A percentile compares a stretch with the other conserved stretches of the same genome.
phyloP scores from a whole-genome alignment of 352 stramenopile genomes.

The Globisporangium irregulare region DNA sequence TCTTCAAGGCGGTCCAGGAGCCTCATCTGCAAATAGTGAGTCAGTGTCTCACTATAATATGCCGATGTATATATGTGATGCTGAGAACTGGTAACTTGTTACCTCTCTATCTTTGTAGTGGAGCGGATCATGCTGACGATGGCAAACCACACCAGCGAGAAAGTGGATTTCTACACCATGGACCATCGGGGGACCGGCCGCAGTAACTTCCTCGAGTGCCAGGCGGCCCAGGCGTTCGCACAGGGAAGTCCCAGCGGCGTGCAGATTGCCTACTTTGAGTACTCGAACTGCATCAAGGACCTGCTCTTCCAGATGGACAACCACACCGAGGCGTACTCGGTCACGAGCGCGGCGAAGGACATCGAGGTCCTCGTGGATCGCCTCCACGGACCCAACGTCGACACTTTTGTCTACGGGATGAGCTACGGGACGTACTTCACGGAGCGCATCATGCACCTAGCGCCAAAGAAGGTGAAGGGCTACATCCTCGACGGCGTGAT shows the following conservation, averaged over 20 bases:
- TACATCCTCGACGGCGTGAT: constrained; percentile 33
- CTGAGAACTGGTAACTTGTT: no score
- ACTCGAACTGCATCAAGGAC: constrained; percentile 31
- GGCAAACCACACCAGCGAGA: constrained; percentile 12
- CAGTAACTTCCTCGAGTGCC: constrained; percentile 37
- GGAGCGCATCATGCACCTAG: constrained; percentile 33
- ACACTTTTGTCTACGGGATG: constrained; percentile 31
- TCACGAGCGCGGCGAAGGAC: constrained; percentile 42
- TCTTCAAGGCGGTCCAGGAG: constrained; percentile 29
- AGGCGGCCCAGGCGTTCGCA: constrained; percentile 31
- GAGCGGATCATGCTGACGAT: constrained; percentile 24
- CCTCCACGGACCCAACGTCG: constrained; percentile 12
- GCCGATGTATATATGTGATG: no score
- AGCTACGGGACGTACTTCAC: constrained; percentile 32
- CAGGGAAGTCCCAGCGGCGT: constrained; percentile 20
- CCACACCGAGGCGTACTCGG: constrained; percentile 35
- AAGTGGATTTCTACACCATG: constrained; percentile 43
- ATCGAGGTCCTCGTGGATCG: constrained; percentile 22
- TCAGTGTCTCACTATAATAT: neutral
- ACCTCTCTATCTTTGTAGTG: constrained; percentile 13
- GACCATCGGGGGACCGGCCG: constrained; percentile 53
- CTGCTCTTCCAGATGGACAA: constrained; percentile 34
- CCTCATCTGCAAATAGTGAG: constrained; percentile 21
- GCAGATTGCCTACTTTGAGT: constrained; percentile 21
- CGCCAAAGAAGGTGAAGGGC: constrained; percentile 22